Evolutionary conservation across 306 rosid species (phyloP), one percentile per base, ranked within the genome.

Genomic region (Purshia tridentata): DNA sequence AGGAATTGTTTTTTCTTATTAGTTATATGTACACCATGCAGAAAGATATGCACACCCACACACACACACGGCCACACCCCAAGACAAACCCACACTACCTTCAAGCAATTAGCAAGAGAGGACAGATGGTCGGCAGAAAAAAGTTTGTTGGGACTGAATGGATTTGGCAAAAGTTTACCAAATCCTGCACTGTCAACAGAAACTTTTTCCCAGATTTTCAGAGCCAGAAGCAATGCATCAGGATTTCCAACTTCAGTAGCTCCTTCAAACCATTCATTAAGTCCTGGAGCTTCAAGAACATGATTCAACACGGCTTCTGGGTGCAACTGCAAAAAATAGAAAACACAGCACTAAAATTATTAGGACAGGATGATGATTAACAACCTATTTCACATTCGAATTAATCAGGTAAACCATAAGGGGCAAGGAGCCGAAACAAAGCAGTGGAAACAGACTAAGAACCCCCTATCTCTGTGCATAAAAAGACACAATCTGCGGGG

Each of bases 231-330:
- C 80, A 94, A 74, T 42, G 98, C 93, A 87, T 94, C 98, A 66
- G 99, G 98, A 78, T 94, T 94, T 84, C 96, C 96, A 53, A 69
- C 77, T 77, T 86, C 91, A n/a, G 70, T 75, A 67, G 97, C 94
- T 62, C 84, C 87, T 72, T 83, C 88, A 84, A 91, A 91, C 98
- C 99, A 94, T 64, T 91, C 90, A 8, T 20, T 69, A 54, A 94
- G 81, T 67, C 88, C 97, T 14, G 95, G 96, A 73, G 96, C 92
- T 70, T 94, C 89, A 42, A 91, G 76, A 68, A 91, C 80, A 76
- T 91, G 88, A 80, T 78, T 77, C 72, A 78, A 56, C 79, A 88
- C 22, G 0, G 85, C 85, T 74, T 85, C 96, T 52, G 46, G 73
- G 20, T 92, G 88, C 62, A 94, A 76, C 99, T 94, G 85, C 83